These are phyloP conservation scores for Ceratobasidium sp. DNA, from an alignment of 1,284 basidiomycete genomes.

Conservation along the genomic window DNA sequence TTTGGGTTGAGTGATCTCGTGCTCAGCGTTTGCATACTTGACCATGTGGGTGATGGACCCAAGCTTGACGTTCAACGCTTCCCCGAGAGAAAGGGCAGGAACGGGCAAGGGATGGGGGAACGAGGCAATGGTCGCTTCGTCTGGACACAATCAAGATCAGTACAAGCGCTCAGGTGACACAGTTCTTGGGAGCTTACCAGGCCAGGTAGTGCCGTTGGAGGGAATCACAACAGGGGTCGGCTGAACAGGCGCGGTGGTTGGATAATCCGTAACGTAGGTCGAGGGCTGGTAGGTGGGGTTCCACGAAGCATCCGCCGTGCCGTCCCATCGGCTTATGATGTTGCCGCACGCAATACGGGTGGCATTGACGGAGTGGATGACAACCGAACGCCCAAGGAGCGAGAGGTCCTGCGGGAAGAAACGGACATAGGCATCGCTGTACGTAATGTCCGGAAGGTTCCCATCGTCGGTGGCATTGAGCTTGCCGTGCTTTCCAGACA, in stretches of 20 bases:
- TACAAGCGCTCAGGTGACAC: neutral
- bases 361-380: slow-evolving; percentile 43
- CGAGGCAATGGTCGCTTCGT: slow-evolving; percentile 6
- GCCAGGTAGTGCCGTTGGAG: slow-evolving; percentile 21
- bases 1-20: slow-evolving; percentile 19
- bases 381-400: slow-evolving; percentile 45
- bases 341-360: slow-evolving; percentile 45
- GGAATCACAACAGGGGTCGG: slow-evolving; percentile 14
- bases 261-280: slow-evolving; percentile 39
- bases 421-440: slow-evolving; percentile 43
- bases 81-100: neutral
- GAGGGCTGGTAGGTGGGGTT: slow-evolving; percentile 38
- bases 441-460: slow-evolving; percentile 36
- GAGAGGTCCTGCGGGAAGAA: slow-evolving; percentile 45
- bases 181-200: slow-evolving; percentile 11
- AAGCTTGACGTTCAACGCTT: slow-evolving; percentile 30
- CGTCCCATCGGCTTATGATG: slow-evolving; percentile 45
- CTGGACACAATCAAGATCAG: neutral
- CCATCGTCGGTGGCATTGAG: slow-evolving; percentile 41
- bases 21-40: slow-evolving; percentile 15
- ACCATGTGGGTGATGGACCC: slow-evolving; percentile 14
- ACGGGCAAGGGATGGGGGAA: slow-evolving; percentile 12
- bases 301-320: slow-evolving; percentile 40
- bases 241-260: slow-evolving; percentile 26
- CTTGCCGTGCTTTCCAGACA: slow-evolving; percentile 45